Evolutionary conservation across 1,139 yeast species (phyloP).

Genomic region (Pichia sp.): DNA sequence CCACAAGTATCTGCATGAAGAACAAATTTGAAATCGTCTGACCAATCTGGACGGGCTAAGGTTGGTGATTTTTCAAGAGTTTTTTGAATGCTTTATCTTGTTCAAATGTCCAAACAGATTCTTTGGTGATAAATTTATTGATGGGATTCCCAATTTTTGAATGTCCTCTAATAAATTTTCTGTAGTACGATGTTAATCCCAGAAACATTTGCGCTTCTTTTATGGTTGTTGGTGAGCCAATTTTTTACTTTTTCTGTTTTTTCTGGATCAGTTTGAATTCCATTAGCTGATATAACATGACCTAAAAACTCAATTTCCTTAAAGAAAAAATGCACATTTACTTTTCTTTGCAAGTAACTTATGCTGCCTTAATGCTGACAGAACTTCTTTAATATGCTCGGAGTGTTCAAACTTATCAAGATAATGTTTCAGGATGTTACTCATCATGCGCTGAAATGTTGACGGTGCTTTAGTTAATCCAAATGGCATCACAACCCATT

Average conservation of each 20-base stretch:
- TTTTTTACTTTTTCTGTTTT: constrained; percentile 6
- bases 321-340: constrained; percentile 11
- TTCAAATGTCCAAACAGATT: not conserved
- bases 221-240: constrained; percentile 9
- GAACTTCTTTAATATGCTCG: constrained; percentile 15
- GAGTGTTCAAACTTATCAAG: constrained; percentile 18
- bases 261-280: constrained; percentile 9
- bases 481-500: constrained; percentile 23
- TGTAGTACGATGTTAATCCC: constrained; percentile 11
- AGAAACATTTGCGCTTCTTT: constrained; percentile 6
- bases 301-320: constrained; percentile 12
- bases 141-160: constrained; percentile 3
- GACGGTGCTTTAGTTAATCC: constrained; percentile 18
- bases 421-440: constrained; percentile 16
- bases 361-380: constrained; percentile 14
- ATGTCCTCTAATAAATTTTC: constrained; percentile 8
- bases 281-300: constrained; percentile 3
- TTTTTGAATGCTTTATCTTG: constrained; percentile 3
- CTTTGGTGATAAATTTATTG: constrained; percentile 1
- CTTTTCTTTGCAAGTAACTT: constrained; percentile 3
- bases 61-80: no score
- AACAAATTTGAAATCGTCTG: not conserved
- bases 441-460: constrained; percentile 15
- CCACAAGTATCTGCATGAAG: not conserved
- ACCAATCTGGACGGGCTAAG: not conserved